Conservation (phyloP, 2,329 filamentous ascomycete species). For the Alternaria conjuncta region DNA sequence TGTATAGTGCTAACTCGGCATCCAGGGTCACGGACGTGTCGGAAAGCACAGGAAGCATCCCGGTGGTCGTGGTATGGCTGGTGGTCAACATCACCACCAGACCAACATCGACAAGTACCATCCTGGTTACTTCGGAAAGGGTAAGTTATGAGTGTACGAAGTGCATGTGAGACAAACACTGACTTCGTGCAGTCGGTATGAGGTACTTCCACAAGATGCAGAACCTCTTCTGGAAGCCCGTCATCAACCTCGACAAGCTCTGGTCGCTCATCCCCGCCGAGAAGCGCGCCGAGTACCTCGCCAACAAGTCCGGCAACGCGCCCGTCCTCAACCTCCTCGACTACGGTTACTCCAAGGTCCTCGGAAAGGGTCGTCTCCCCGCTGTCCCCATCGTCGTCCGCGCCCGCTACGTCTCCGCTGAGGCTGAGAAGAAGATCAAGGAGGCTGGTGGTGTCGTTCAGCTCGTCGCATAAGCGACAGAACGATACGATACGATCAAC, state of each 20-base stretch:
- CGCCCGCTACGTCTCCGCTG: slow-evolving; percentile 91
- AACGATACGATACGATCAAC: background rate
- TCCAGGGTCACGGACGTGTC: slow-evolving; percentile 82
- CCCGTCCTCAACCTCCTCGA: slow-evolving; percentile 97
- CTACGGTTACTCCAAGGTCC: slow-evolving; percentile 97
- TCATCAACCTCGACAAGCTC: slow-evolving; percentile 99
- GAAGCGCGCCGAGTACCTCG: slow-evolving; percentile 90
- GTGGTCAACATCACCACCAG: slow-evolving; percentile 90
- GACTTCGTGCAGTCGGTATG: slow-evolving; percentile 82
- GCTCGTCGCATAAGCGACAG: slow-evolving; percentile 78
- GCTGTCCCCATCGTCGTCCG: slow-evolving; percentile 92
- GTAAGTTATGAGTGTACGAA: no score
- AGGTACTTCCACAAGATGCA: slow-evolving; percentile 79
- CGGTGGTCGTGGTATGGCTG: slow-evolving; percentile 70
- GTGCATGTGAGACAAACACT: no score
- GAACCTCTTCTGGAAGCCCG: slow-evolving; percentile 98
- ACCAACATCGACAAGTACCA: slow-evolving; percentile 95
- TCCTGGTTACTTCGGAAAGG: slow-evolving; percentile 98
- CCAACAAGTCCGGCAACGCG: slow-evolving; percentile 86
- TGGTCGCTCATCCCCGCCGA: slow-evolving; percentile 94
- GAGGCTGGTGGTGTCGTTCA: slow-evolving; percentile 95
- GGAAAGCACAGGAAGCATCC: slow-evolving; percentile 97
- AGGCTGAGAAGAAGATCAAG: slow-evolving; percentile 99
- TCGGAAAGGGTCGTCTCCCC: slow-evolving; percentile 97
- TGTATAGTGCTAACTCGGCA: background rate